Conservation (phyloP, 2,329 filamentous ascomycete species). For the Xylaria sp. region DNA sequence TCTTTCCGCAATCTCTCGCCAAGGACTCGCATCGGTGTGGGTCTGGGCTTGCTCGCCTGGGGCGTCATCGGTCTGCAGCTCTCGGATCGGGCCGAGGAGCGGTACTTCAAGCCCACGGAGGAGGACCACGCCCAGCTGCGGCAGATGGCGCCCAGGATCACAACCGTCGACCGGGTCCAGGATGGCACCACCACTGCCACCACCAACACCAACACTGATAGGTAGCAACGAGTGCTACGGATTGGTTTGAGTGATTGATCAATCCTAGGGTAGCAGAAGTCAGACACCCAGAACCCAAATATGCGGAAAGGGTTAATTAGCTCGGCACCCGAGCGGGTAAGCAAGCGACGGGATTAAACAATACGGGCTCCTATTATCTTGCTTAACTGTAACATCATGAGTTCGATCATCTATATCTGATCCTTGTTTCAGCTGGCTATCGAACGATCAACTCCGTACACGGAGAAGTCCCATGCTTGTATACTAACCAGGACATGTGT, state of each 20-base stretch:
- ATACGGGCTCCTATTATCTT: too few species aligned
- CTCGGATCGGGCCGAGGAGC: constrained; percentile 78
- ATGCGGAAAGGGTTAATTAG: not conserved
- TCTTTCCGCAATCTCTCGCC: constrained; percentile 78
- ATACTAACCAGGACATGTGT: not conserved
- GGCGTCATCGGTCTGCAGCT: constrained; percentile 78
- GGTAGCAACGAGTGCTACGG: constrained; percentile 14
- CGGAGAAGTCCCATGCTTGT: not conserved
- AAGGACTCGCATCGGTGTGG: constrained; percentile 76
- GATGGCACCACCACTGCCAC: constrained; percentile 5
- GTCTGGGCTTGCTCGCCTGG: constrained; percentile 80
- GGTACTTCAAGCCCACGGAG: constrained; percentile 76
- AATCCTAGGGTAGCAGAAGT: not conserved
- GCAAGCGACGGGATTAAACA: not conserved
- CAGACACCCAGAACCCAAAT: not conserved
- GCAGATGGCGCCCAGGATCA: constrained; percentile 70
- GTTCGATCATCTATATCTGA: not conserved
- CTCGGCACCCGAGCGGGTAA: not conserved
- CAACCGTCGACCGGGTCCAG: constrained; percentile 62
- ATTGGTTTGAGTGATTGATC: constrained; percentile 13
- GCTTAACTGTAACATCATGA: not conserved
- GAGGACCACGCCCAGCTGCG: constrained; percentile 76
- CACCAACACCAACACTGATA: not conserved
- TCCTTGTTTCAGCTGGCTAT: not conserved
- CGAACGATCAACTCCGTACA: not conserved